A percentile compares a stretch with the other conserved stretches of the same genome.
phyloP scores from a whole-genome alignment of 2,329 filamentous ascomycete species.

The Scleromitrula shiraiana region DNA sequence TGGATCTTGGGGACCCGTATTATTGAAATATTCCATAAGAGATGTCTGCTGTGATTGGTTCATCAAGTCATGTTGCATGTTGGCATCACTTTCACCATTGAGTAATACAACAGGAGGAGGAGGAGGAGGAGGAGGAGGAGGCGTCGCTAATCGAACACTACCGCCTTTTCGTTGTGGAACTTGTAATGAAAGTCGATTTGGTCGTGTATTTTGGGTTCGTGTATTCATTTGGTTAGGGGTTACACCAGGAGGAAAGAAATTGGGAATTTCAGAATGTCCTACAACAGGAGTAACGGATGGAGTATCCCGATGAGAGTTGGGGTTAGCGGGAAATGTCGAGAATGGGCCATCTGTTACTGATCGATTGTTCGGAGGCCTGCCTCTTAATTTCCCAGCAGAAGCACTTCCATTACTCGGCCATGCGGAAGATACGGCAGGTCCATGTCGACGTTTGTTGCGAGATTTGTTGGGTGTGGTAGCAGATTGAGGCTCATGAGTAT shows the following conservation, averaged over 20 bases:
- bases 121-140: conserved; percentile 37
- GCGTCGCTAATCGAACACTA: conserved; percentile 54
- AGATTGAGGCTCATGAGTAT: conserved; percentile 58
- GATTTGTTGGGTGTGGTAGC: conserved; percentile 61
- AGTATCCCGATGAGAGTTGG: conserved; percentile 37
- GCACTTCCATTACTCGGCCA: conserved; percentile 64
- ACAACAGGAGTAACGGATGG: conserved; percentile 36
- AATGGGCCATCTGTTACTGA: conserved; percentile 59
- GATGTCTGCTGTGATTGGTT: conserved; percentile 17
- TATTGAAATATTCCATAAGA: conserved; percentile 26
- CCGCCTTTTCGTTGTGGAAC: conserved; percentile 54
- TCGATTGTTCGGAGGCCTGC: conserved; percentile 69
- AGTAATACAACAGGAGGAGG: conserved; percentile 39
- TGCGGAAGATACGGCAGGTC: conserved; percentile 82
- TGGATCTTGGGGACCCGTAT: conserved; percentile 16
- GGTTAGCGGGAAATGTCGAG: conserved; percentile 59
- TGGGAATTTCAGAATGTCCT: conserved; percentile 32
- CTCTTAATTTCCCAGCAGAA: conserved; percentile 62
- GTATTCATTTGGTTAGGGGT: conserved; percentile 9
- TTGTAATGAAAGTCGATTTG: conserved; percentile 50
- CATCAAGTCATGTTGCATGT: conserved; percentile 27
- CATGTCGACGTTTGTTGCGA: conserved; percentile 57
- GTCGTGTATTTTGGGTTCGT: conserved; percentile 28
- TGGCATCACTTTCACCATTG: conserved; percentile 34
- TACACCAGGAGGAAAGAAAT: conserved; percentile 28